Evolutionary conservation across 768 basidiomycete species (phyloP).

Genomic region (Tubosaeta brunneosetosa): DNA sequence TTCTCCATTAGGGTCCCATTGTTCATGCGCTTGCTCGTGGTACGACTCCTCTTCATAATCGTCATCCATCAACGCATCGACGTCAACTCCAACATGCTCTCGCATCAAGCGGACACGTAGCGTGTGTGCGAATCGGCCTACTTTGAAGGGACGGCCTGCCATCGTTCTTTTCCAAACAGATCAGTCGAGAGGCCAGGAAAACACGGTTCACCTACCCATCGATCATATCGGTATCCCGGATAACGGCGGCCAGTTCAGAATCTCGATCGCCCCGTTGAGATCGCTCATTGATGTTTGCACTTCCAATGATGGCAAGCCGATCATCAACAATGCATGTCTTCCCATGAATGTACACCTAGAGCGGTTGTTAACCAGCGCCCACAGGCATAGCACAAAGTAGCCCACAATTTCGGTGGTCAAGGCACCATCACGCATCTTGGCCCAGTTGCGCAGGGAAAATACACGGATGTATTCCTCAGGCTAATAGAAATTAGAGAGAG

Average conservation of each 20-base stretch:
- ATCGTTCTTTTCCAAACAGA: constrained; percentile 57
- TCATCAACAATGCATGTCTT: constrained; percentile 84
- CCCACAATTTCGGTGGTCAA: constrained; percentile 84
- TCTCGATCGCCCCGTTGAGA: constrained; percentile 95
- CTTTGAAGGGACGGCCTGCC: constrained; percentile 92
- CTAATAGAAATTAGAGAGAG: constrained; percentile 36
- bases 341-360: constrained; percentile 80
- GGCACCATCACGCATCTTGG: constrained; percentile 75
- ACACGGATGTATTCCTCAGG: constrained; percentile 90
- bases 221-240: constrained; percentile 96
- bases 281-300: constrained; percentile 97
- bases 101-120: constrained; percentile 92
- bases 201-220: constrained; percentile 52
- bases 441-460: constrained; percentile 93
- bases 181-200: neutral
- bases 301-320: constrained; percentile 88
- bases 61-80: constrained; percentile 80
- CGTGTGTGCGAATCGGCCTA: constrained; percentile 95
- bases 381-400: neutral
- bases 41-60: constrained; percentile 52
- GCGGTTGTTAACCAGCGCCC: constrained; percentile 10
- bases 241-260: constrained; percentile 89
- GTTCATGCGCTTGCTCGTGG: constrained; percentile 46
- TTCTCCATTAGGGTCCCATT: constrained; percentile 73
- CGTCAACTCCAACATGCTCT: constrained; percentile 94